Percentiles rank a stretch among this genome's conserved stretches.
Conservation (phyloP, 768 basidiomycete genomes). For the Amylocystis lapponica region DNA sequence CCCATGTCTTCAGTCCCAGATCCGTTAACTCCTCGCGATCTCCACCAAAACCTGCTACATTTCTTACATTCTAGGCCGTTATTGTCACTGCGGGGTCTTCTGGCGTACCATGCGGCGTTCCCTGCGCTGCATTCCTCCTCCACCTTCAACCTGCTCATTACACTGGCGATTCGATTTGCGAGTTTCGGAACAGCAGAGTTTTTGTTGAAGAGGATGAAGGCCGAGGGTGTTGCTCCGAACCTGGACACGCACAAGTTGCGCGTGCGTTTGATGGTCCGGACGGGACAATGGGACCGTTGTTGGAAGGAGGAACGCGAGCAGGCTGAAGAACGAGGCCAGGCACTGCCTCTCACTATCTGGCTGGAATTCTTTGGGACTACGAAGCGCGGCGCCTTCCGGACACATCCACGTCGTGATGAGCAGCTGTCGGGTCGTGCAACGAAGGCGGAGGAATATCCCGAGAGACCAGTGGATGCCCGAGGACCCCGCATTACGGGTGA, state of each 20-base stretch:
- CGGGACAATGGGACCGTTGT: constrained; percentile 52
- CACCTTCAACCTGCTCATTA: constrained; percentile 41
- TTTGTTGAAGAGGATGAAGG: constrained; percentile 44
- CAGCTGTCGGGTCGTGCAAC: too few species aligned
- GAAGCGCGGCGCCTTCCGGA: constrained; percentile 8
- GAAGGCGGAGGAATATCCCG: too few species aligned
- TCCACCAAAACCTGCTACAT: constrained; percentile 33
- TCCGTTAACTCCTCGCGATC: constrained; percentile 1
- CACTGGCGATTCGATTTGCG: constrained; percentile 45
- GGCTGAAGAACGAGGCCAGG: background rate
- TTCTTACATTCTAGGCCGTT: constrained; percentile 11
- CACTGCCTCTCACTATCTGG: constrained; percentile 46
- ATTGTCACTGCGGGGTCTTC: constrained; percentile 31
- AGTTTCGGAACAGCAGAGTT: constrained; percentile 40
- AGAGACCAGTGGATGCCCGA: too few species aligned
- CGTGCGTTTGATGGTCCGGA: constrained; percentile 50
- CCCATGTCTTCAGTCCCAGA: constrained; percentile 1
- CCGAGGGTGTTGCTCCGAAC: constrained; percentile 36
- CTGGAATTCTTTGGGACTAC: constrained; percentile 43
- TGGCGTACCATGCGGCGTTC: constrained; percentile 42
- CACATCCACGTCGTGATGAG: too few species aligned
- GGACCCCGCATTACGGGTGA: too few species aligned
- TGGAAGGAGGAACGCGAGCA: constrained; percentile 32
- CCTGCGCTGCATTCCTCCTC: constrained; percentile 30
- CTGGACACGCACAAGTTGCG: constrained; percentile 52